These are phyloP conservation scores for Malassezia slooffiae DNA, from an alignment of 1,284 basidiomycete genomes.

Conservation along the genomic window DNA sequence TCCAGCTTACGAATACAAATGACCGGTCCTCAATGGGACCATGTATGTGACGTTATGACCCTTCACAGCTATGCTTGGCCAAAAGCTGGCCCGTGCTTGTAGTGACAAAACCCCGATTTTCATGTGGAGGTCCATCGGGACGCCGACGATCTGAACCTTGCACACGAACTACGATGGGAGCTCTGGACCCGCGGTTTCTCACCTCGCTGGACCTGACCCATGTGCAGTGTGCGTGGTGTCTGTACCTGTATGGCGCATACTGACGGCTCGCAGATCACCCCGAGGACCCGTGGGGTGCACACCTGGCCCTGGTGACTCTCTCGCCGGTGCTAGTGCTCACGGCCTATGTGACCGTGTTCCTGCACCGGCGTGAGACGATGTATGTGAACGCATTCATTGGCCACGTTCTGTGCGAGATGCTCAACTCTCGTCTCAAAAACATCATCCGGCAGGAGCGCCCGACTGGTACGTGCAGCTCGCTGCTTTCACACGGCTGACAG, in stretches of 20 bases:
- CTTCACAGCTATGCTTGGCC: no score
- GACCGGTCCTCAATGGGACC: no score
- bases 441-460: constrained; percentile 62
- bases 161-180: no score
- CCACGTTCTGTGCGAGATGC: constrained; percentile 61
- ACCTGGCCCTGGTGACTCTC: constrained; percentile 36
- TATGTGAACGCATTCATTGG: constrained; percentile 72
- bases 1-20: no score
- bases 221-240: constrained; percentile 29
- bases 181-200: no score
- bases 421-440: constrained; percentile 64
- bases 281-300: constrained; percentile 26
- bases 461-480: constrained; percentile 49
- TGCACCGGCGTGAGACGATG: constrained; percentile 65
- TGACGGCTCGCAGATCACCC: neutral
- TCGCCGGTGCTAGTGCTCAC: constrained; percentile 38
- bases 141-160: no score
- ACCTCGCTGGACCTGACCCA: constrained; percentile 36
- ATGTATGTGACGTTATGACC: no score
- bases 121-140: no score
- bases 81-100: no score
- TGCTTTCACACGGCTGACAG: no score
- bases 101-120: no score
- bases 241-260: no score
- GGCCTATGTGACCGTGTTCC: constrained; percentile 63